A percentile compares a stretch with the other conserved stretches of the same genome.
Evolutionary conservation across 169 alveolate genomes (phyloP).

Genomic region (Cryptosporidium parvum): DNA sequence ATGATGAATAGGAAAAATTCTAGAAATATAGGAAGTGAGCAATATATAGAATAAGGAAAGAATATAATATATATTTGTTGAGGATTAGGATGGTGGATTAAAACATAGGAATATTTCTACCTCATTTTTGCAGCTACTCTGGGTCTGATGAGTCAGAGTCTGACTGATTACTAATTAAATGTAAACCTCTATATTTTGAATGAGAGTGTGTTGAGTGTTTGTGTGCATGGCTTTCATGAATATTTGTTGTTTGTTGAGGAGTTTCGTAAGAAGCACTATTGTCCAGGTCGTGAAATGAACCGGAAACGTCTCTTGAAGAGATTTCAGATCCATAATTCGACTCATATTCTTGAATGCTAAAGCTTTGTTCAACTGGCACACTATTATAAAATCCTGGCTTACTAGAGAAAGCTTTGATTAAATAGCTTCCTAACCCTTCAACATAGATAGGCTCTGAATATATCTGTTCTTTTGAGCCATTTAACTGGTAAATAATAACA

Average conservation of each 20-base stretch:
- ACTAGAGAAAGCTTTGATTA: slow-evolving; percentile 34
- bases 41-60: too few species aligned
- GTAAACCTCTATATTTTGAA: slow-evolving; percentile 60
- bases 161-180: slow-evolving; percentile 19
- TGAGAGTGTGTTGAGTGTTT: not conserved
- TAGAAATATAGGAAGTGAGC: too few species aligned
- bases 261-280: not conserved
- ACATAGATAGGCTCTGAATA: slow-evolving; percentile 45
- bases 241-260: not conserved
- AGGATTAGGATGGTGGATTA: not conserved
- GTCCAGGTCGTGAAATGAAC: not conserved
- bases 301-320: not conserved
- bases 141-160: slow-evolving; percentile 29
- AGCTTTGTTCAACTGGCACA: not conserved
- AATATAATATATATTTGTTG: too few species aligned
- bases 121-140: not conserved
- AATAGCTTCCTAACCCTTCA: slow-evolving; percentile 32
- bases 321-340: not conserved
- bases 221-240: not conserved
- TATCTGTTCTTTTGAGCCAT: slow-evolving; percentile 48
- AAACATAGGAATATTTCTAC: not conserved
- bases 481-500: slow-evolving; percentile 49
- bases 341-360: slow-evolving; percentile 13
- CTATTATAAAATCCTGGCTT: slow-evolving; percentile 36
- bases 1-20: not conserved